Percentiles rank a stretch among this genome's conserved stretches.
These are phyloP conservation scores for Xylaria digitata DNA, from an alignment of 2,329 filamentous ascomycete species.

Conservation along the genomic window DNA sequence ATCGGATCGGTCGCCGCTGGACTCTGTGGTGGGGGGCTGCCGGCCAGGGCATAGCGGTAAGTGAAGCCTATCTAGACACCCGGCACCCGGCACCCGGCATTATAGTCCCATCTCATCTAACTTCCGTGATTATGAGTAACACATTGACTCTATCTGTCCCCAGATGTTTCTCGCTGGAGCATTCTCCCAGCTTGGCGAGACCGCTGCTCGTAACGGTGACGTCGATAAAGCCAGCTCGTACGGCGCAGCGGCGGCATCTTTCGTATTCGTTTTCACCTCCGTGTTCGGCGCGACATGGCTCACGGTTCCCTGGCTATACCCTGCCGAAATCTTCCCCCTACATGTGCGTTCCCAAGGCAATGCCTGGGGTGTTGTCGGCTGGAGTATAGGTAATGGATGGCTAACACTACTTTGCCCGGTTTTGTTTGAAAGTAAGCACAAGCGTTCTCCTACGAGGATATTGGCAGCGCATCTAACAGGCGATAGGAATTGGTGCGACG, in stretches of 20 bases:
- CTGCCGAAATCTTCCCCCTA: constrained; percentile 79
- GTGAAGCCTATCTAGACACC: background rate
- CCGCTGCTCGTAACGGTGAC: constrained; percentile 59
- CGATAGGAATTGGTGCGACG: constrained; percentile 69
- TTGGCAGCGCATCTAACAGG: constrained; percentile 15
- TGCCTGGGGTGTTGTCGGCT: constrained; percentile 80
- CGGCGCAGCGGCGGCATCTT: constrained; percentile 73
- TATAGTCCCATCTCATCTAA: background rate
- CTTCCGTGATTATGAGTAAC: background rate
- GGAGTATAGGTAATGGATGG: constrained; percentile 81
- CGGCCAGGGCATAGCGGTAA: constrained; percentile 67
- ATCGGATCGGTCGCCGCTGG: constrained; percentile 75
- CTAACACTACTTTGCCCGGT: constrained; percentile 44
- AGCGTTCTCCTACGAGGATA: too few species aligned
- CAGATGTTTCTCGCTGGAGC: constrained; percentile 74
- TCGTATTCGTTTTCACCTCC: constrained; percentile 76
- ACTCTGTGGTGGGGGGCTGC: constrained; percentile 76
- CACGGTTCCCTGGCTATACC: constrained; percentile 71
- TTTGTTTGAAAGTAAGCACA: constrained; percentile 47
- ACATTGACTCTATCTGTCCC: background rate
- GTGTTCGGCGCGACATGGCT: constrained; percentile 74
- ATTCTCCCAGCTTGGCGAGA: constrained; percentile 66
- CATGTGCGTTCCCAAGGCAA: constrained; percentile 79
- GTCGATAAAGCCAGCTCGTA: constrained; percentile 60
- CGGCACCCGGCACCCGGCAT: too few species aligned